phyloP scores from a whole-genome alignment of 805 yeast species.

The Middelhovenomyces tepae region DNA sequence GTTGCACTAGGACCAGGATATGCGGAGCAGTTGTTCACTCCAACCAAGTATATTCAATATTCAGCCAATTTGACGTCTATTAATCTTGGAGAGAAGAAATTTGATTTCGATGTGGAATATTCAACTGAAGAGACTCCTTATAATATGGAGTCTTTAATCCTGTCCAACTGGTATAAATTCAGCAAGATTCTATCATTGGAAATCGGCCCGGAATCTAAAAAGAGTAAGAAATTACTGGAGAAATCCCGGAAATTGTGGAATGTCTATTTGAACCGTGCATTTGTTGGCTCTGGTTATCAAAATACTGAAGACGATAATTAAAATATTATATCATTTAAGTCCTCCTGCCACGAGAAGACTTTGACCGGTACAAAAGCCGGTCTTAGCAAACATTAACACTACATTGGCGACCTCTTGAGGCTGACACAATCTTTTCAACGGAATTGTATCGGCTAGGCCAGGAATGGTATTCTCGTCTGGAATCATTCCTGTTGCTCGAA shows the following conservation, averaged over 20 bases:
- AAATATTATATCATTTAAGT: too few species aligned
- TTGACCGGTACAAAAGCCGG: too few species aligned
- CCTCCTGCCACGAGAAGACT: too few species aligned
- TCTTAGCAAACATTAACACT: too few species aligned
- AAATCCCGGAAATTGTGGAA: constrained; percentile 27
- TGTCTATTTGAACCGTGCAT: constrained; percentile 47
- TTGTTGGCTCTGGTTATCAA: constrained; percentile 57
- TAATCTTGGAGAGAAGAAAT: constrained; percentile 34
- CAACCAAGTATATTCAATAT: constrained; percentile 64
- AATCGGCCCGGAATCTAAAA: constrained; percentile 25
- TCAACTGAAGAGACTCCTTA: constrained; percentile 55
- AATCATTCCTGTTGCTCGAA: too few species aligned
- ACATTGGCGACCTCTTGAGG: too few species aligned
- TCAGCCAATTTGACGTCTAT: constrained; percentile 52
- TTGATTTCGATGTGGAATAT: constrained; percentile 58
- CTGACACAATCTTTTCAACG: too few species aligned
- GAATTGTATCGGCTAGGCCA: too few species aligned
- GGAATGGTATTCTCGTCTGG: too few species aligned
- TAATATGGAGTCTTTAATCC: constrained; percentile 46
- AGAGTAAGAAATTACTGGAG: background rate
- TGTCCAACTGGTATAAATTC: constrained; percentile 52
- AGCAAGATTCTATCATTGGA: too few species aligned
- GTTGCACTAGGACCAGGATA: constrained; percentile 69
- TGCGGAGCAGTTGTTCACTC: constrained; percentile 60
- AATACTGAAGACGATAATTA: too few species aligned